Evolutionary conservation across 2,329 filamentous ascomycete genomes (phyloP), one percentile per base, ranked within the genome.

Genomic region (Exserohilum rostratum): DNA sequence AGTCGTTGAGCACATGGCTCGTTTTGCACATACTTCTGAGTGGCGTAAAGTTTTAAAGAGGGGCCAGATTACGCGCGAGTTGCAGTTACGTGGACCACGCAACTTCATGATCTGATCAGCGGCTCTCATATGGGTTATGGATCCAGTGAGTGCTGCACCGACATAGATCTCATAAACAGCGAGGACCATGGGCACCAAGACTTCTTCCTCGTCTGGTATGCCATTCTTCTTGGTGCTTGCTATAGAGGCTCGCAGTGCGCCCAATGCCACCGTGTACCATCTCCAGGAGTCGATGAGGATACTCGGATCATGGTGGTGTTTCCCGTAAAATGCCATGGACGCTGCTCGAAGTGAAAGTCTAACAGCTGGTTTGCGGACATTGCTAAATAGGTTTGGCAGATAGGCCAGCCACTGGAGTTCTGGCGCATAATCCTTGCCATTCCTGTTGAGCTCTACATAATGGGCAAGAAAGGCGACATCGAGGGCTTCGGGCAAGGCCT

Each of bases 251-350:
- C 70, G 53, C 31, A 72, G 69, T 10, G 59, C 56, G 30, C 64
- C 58, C 9, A 73, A 51, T n/a, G 68, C 66, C n/a, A 58, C 51
- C 5, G 57, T 68, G 40, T 73, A 73, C 71, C 70, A 73, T 29
- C 64, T 60, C 50, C 67, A 72, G 0, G 70, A 72, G 20, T 73
- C 71, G 2, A 70, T 54, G 6, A 72, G 42, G 18, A 73, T 67
- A 11, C 65, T 57, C 1, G 65, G 53, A 35, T 73, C 65, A n/a
- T 63, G 40, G 39, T 72, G 67, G 3, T 67, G 37, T n/a, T 66
- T 68, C 4, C 67, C 69, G 29, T 66, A 73, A 25, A 67, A 73
- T 1, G 69, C 70, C 71, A 73, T 72, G 10, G 69, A 68, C 1
- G 69, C 58, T 39, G 71, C 69, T 6, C 71, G 69, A 13, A 73